A percentile compares a stretch with the other conserved stretches of the same genome.
phyloP scores from a whole-genome alignment of 2,329 filamentous ascomycete species.

The Diaporthe ilicicola region DNA sequence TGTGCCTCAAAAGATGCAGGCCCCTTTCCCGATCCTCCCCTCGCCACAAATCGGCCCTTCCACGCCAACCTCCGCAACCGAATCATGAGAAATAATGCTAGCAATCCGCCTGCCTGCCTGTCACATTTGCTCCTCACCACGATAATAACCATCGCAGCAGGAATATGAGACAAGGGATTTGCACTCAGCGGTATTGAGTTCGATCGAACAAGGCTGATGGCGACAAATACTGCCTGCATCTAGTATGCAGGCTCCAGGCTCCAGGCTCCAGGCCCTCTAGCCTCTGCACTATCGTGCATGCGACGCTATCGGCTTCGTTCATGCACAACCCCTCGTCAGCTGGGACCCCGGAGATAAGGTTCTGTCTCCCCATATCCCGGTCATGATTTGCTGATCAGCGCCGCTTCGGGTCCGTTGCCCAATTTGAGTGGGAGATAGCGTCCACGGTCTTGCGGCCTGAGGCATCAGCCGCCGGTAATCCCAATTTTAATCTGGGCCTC shows the following conservation, averaged over 20 bases:
- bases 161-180: neutral
- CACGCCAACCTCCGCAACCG: neutral
- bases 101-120: neutral
- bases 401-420: conserved; percentile 21
- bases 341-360: conserved; percentile 32
- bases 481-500: conserved; percentile 29
- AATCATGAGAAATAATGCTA: neutral
- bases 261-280: conserved; percentile 1
- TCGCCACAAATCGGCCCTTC: conserved; percentile 26
- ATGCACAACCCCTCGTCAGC: conserved; percentile 27
- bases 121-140: neutral
- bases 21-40: conserved; percentile 1
- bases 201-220: neutral
- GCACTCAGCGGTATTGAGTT: neutral
- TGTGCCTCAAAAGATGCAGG: conserved; percentile 16
- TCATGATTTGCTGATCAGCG: conserved; percentile 26
- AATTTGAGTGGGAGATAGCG: conserved; percentile 11
- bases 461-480: conserved; percentile 30
- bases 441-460: conserved; percentile 19
- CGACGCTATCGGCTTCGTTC: conserved; percentile 29
- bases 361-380: conserved; percentile 12
- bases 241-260: neutral
- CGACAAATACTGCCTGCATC: neutral
- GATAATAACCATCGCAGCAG: neutral
- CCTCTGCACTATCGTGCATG: conserved; percentile 2